A percentile compares a stretch with the other conserved stretches of the same genome.
These are phyloP conservation scores for Fusarium agapanthi DNA, from an alignment of 2,329 filamentous ascomycete genomes.

Conservation along the genomic window DNA sequence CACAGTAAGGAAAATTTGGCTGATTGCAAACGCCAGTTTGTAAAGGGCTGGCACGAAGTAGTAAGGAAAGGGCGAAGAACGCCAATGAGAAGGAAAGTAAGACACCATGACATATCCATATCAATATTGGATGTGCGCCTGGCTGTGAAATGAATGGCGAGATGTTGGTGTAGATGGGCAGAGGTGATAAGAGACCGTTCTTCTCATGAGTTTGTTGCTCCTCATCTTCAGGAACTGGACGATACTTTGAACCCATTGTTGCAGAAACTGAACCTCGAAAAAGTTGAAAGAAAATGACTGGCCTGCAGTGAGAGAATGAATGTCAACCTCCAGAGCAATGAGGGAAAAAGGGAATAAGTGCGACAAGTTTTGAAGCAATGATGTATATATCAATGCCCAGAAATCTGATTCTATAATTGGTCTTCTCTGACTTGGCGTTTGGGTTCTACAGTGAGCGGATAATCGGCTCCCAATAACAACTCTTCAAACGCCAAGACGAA, in stretches of 20 bases:
- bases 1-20: constrained; percentile 24
- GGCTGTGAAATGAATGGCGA: not conserved
- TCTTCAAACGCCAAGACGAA: constrained; percentile 24
- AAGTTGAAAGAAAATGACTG: not conserved
- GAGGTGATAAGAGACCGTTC: constrained; percentile 5
- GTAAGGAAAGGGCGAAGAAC: constrained; percentile 18
- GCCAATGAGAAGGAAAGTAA: constrained; percentile 21
- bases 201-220: constrained; percentile 25
- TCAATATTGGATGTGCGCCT: not conserved
- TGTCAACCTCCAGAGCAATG: not conserved
- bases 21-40: not conserved
- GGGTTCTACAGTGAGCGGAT: not conserved
- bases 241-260: constrained; percentile 9
- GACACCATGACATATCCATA: constrained; percentile 27
- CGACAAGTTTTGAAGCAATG: not conserved
- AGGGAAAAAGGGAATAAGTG: not conserved
- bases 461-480: not conserved
- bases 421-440: not conserved
- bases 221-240: constrained; percentile 9
- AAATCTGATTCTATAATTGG: not conserved
- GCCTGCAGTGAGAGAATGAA: not conserved
- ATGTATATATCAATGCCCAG: not conserved
- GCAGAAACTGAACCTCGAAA: not conserved
- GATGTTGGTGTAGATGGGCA: not conserved
- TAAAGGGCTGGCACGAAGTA: not conserved